A percentile compares a stretch with the other conserved stretches of the same genome.
These are phyloP conservation scores for Cyberlindnera lachancei DNA, from an alignment of 805 yeast species.

Conservation along the genomic window DNA sequence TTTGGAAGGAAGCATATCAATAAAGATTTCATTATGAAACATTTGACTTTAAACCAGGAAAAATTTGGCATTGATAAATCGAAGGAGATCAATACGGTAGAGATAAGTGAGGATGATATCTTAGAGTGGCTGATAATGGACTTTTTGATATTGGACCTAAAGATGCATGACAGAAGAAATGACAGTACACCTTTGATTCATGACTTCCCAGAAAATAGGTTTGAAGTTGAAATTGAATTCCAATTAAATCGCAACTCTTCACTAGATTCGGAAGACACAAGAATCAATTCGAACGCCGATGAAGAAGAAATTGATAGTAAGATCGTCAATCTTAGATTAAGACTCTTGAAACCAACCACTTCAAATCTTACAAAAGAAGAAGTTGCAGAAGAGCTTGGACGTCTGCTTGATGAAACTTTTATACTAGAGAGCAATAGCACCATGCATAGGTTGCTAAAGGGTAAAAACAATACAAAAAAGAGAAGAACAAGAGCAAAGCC, in stretches of 20 bases:
- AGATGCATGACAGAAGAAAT: slow-evolving; percentile 10
- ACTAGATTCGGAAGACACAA: no score
- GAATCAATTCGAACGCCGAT: no score
- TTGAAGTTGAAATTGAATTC: slow-evolving; percentile 7
- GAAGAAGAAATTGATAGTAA: slow-evolving; percentile 3
- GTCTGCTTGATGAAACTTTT: slow-evolving; percentile 11
- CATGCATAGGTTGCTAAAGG: no score
- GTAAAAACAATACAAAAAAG: no score
- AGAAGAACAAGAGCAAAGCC: slow-evolving; percentile 12
- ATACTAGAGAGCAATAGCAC: no score
- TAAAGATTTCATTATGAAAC: slow-evolving; percentile 11
- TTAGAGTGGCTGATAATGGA: slow-evolving; percentile 12
- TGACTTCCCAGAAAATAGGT: slow-evolving; percentile 7
- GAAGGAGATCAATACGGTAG: slow-evolving; percentile 1
- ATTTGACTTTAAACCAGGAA: slow-evolving; percentile 7
- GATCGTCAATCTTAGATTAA: slow-evolving; percentile 3
- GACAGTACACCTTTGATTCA: slow-evolving; percentile 6
- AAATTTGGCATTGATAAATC: slow-evolving; percentile 1
- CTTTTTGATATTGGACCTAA: slow-evolving; percentile 11
- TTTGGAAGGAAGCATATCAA: slow-evolving; percentile 5
- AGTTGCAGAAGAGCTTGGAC: slow-evolving; percentile 6
- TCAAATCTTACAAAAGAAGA: slow-evolving; percentile 7
- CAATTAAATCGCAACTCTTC: no score
- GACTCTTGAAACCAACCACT: slow-evolving; percentile 9
- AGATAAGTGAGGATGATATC: slow-evolving; percentile 7